Conservation (phyloP, 768 basidiomycete species). For the Tricholoma furcatifolium region DNA sequence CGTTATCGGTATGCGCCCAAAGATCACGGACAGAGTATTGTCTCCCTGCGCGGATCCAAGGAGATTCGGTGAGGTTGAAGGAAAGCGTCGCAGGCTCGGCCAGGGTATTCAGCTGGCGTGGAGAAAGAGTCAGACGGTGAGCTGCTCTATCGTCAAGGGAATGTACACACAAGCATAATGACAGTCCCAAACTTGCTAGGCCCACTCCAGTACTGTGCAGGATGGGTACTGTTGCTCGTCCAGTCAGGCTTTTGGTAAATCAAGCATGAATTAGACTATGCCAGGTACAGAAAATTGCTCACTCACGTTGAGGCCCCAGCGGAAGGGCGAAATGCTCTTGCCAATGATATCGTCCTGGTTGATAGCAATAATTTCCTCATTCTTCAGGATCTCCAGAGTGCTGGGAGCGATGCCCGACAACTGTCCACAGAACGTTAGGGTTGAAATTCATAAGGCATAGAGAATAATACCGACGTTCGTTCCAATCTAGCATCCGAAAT, state of each 20-base stretch:
- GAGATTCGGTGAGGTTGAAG: conserved; percentile 63
- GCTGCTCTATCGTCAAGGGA: not conserved
- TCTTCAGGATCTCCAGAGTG: conserved; percentile 56
- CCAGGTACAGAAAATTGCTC: not conserved
- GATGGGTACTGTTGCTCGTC: conserved; percentile 42
- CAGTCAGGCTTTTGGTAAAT: conserved; percentile 31
- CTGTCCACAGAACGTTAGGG: not conserved
- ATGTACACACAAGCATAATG: conserved; percentile 56
- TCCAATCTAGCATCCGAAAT: conserved; percentile 5
- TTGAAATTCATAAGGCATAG: not conserved
- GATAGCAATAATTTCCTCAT: conserved; percentile 64
- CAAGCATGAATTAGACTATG: not conserved
- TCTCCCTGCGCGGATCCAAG: conserved; percentile 62
- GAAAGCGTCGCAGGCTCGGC: conserved; percentile 49
- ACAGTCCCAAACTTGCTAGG: conserved; percentile 57
- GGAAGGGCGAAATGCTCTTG: conserved; percentile 61
- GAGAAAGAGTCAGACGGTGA: not conserved
- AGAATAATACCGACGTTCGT: conserved; percentile 9
- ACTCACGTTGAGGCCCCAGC: conserved; percentile 64
- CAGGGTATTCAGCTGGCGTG: conserved; percentile 50
- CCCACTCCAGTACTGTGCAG: conserved; percentile 68
- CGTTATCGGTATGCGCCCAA: conserved; percentile 72
- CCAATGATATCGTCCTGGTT: conserved; percentile 68
- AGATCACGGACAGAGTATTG: conserved; percentile 67
- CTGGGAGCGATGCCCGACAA: conserved; percentile 49